Conservation (phyloP, 1,284 basidiomycete genomes). For the Moniliophthora roreri region DNA sequence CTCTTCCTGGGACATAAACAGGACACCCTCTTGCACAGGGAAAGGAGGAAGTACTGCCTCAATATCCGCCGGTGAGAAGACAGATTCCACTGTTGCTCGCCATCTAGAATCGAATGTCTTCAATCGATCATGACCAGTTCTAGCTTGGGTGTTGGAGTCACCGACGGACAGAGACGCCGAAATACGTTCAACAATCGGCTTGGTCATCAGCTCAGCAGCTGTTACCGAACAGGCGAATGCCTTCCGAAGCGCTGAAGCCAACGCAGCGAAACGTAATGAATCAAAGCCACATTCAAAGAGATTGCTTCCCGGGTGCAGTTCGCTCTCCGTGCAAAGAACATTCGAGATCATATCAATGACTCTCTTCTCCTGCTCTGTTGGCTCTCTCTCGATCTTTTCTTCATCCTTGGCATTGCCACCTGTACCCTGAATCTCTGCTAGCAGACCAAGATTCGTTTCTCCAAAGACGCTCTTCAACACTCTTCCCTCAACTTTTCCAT, state of each 20-base stretch:
- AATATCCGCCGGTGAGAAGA: conserved; percentile 25
- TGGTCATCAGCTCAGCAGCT: conserved; percentile 43
- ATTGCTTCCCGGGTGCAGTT: conserved; percentile 22
- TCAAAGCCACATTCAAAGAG: conserved; percentile 49
- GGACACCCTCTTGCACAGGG: conserved; percentile 48
- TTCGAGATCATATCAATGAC: conserved; percentile 18
- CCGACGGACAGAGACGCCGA: conserved; percentile 18
- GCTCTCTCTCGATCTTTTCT: background rate
- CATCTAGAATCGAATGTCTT: conserved; percentile 28
- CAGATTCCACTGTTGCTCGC: conserved; percentile 25
- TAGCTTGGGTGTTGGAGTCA: conserved; percentile 18
- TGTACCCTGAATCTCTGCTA: background rate
- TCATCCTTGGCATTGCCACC: background rate
- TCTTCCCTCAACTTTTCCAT: conserved; percentile 18
- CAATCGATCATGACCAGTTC: conserved; percentile 11
- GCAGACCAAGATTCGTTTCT: conserved; percentile 6
- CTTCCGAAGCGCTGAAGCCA: conserved; percentile 36
- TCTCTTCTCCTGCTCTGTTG: conserved; percentile 18
- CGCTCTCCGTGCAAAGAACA: conserved; percentile 16
- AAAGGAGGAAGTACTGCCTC: conserved; percentile 43
- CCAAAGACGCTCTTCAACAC: conserved; percentile 9
- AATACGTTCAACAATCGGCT: conserved; percentile 34
- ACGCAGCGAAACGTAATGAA: conserved; percentile 39
- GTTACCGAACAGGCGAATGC: conserved; percentile 28
- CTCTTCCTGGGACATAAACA: conserved; percentile 40